phyloP scores from a whole-genome alignment of 352 stramenopile genomes.

The Phytophthora pseudosyringae region DNA sequence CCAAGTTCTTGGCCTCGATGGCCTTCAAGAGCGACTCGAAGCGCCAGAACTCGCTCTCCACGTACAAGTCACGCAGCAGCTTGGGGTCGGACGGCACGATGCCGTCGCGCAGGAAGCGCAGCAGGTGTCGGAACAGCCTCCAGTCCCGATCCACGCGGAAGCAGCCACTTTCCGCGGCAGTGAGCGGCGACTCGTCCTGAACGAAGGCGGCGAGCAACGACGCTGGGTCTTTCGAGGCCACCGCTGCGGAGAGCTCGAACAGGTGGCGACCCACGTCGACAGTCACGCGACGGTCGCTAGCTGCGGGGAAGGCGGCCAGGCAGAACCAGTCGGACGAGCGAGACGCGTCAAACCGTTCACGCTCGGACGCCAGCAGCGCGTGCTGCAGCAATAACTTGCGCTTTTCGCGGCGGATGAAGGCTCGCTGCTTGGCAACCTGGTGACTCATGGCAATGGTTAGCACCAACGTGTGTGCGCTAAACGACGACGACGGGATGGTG shows the following conservation, averaged over 20 bases:
- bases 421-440: constrained; percentile 74
- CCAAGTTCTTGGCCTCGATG: constrained; percentile 78
- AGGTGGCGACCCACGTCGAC: constrained; percentile 75
- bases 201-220: constrained; percentile 77
- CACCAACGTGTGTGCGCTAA: too few relatives aligned
- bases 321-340: constrained; percentile 82
- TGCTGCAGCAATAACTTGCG: constrained; percentile 79
- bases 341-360: constrained; percentile 76
- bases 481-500: not conserved
- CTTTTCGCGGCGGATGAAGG: constrained; percentile 83
- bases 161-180: constrained; percentile 61
- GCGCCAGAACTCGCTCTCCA: constrained; percentile 87
- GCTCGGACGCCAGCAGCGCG: constrained; percentile 74
- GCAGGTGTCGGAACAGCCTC: constrained; percentile 78
- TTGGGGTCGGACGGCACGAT: constrained; percentile 72
- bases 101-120: constrained; percentile 83
- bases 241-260: constrained; percentile 65
- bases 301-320: constrained; percentile 50
- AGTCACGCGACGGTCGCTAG: constrained; percentile 54
- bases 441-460: not conserved
- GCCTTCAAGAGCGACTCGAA: constrained; percentile 77
- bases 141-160: constrained; percentile 81
- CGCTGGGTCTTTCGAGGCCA: constrained; percentile 59
- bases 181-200: constrained; percentile 68
- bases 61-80: constrained; percentile 69